phyloP scores from a whole-genome alignment of 352 stramenopile species.

The Pythium dissotocum region DNA sequence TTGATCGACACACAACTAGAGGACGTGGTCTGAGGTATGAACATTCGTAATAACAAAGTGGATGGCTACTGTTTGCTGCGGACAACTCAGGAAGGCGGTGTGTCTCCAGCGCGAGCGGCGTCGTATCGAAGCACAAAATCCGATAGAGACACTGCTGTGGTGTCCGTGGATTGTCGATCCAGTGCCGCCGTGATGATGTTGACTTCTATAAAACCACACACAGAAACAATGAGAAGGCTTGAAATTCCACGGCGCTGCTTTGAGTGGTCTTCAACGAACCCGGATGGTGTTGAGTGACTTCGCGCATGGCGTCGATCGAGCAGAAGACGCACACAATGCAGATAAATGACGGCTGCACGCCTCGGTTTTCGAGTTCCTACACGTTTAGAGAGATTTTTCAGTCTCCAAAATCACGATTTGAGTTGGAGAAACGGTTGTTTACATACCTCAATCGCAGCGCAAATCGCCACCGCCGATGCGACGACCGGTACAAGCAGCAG shows the following conservation, averaged over 20 bases:
- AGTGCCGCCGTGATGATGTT: conserved; percentile 23
- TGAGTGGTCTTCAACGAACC: conserved; percentile 8
- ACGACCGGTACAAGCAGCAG: conserved; percentile 16
- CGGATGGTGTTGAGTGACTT: conserved; percentile 10
- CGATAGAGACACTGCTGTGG: background rate
- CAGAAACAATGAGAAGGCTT: background rate
- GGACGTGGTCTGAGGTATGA: too few relatives aligned
- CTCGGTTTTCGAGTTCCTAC: conserved; percentile 18
- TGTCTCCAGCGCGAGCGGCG: too few relatives aligned
- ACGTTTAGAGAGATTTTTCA: background rate
- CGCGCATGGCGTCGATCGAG: conserved; percentile 13
- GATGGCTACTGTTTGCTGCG: too few relatives aligned
- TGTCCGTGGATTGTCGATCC: background rate
- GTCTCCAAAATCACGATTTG: too few relatives aligned
- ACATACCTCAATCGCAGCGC: conserved; percentile 22
- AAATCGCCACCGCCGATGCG: conserved; percentile 1
- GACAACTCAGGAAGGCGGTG: too few relatives aligned
- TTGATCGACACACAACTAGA: too few relatives aligned
- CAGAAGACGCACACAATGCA: conserved; percentile 24
- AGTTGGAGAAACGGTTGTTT: too few relatives aligned
- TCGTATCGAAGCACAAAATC: background rate
- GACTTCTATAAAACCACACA: conserved; percentile 15
- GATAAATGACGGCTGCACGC: conserved; percentile 15
- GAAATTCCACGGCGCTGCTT: background rate
- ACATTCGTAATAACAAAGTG: too few relatives aligned